Evolutionary conservation across 75 land plant genomes (phyloP).

Genomic region (Cryptomeria japonica): DNA sequence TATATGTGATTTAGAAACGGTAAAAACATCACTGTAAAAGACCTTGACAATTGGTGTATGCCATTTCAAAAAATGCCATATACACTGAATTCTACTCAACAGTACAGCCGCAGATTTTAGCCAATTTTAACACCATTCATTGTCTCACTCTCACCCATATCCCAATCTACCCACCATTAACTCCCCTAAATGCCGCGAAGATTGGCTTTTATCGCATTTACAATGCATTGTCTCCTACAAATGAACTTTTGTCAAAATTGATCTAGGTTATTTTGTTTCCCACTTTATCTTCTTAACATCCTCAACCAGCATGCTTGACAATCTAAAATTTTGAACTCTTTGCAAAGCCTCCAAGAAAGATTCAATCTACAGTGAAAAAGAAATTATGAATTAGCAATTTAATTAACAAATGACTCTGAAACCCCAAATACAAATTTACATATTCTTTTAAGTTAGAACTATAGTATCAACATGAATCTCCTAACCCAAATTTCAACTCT

Average conservation of each 20-base stretch:
- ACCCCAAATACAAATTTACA: background rate
- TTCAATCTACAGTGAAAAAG: background rate
- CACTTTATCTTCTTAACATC: background rate
- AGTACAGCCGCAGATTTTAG: background rate
- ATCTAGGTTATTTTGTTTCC: background rate
- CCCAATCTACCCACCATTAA: background rate
- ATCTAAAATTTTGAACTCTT: background rate
- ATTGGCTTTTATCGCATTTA: background rate
- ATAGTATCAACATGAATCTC: background rate
- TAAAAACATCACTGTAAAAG: background rate
- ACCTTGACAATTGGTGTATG: background rate
- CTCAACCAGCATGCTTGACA: background rate
- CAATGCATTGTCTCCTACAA: background rate
- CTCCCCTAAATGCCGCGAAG: background rate
- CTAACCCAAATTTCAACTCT: background rate
- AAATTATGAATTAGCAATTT: background rate
- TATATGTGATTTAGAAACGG: background rate
- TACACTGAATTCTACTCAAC: background rate
- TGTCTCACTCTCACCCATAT: background rate
- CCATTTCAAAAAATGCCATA: background rate
- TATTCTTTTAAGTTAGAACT: background rate
- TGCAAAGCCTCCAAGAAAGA: background rate
- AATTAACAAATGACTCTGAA: background rate
- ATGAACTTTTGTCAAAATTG: background rate
- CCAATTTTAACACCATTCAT: background rate